Percentiles rank a stretch among this genome's conserved stretches.
phyloP scores from a whole-genome alignment of 2,329 filamentous ascomycete species.

The Fusarium lateritium region DNA sequence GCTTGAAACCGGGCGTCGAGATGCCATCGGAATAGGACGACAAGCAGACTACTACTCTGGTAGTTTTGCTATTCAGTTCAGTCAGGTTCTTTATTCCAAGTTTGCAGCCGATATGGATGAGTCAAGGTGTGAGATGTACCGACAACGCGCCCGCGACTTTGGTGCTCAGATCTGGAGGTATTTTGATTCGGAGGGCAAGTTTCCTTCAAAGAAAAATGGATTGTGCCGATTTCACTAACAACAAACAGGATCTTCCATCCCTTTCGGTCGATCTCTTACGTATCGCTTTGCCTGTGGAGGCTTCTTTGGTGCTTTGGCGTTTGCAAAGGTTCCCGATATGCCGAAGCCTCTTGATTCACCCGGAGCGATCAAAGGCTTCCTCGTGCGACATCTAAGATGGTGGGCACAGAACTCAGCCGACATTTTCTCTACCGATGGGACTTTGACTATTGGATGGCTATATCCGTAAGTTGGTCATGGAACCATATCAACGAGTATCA shows the following conservation, averaged over 20 bases:
- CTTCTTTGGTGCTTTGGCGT: slow-evolving; percentile 63
- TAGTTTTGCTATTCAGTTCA: slow-evolving; percentile 68
- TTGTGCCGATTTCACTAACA: fast-evolving
- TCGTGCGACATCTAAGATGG: slow-evolving; percentile 65
- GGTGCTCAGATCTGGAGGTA: slow-evolving; percentile 62
- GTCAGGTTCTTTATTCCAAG: slow-evolving; percentile 62
- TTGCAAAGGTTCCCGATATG: slow-evolving; percentile 58
- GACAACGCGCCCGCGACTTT: slow-evolving; percentile 59
- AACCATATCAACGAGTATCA: fast-evolving
- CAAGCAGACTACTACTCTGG: slow-evolving; percentile 69
- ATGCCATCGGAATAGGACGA: slow-evolving; percentile 45
- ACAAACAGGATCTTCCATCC: slow-evolving; percentile 62
- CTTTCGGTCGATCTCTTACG: slow-evolving; percentile 66
- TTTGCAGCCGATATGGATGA: slow-evolving; percentile 60
- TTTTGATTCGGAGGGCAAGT: slow-evolving; percentile 61
- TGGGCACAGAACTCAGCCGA: slow-evolving; percentile 59
- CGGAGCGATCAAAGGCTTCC: slow-evolving; percentile 63
- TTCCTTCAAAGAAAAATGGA: no score
- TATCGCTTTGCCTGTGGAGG: slow-evolving; percentile 66
- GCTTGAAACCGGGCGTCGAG: slow-evolving; percentile 39
- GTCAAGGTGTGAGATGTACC: slow-evolving; percentile 55
- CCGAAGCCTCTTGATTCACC: slow-evolving; percentile 55
- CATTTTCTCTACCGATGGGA: slow-evolving; percentile 65
- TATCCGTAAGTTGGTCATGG: slow-evolving; percentile 47
- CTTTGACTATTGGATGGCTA: slow-evolving; percentile 61